Conservation (phyloP, 768 basidiomycete species). For the Amylocystis lapponica region DNA sequence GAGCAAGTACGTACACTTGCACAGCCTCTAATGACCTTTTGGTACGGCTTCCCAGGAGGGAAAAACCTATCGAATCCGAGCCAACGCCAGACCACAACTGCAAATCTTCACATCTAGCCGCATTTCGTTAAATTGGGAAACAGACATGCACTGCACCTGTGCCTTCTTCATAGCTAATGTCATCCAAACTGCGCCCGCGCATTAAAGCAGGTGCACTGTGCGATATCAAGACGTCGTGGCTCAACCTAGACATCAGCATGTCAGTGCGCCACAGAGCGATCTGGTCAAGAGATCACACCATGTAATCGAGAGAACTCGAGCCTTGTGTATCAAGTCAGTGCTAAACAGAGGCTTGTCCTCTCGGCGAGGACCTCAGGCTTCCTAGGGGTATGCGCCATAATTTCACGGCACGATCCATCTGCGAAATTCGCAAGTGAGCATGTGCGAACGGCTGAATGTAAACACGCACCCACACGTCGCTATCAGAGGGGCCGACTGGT, state of each 20-base stretch:
- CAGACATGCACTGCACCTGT: slow-evolving; percentile 6
- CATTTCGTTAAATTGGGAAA: slow-evolving; percentile 2
- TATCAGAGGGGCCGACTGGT: slow-evolving; percentile 54
- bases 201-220: slow-evolving; percentile 24
- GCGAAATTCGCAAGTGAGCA: slow-evolving; percentile 3
- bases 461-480: slow-evolving; percentile 71
- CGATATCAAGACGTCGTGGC: slow-evolving; percentile 36
- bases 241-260: slow-evolving; percentile 40
- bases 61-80: slow-evolving; percentile 61
- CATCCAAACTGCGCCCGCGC: slow-evolving; percentile 11
- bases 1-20: slow-evolving; percentile 43
- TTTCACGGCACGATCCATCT: slow-evolving; percentile 73
- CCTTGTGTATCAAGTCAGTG: slow-evolving; percentile 58
- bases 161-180: slow-evolving; percentile 20
- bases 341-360: slow-evolving; percentile 79
- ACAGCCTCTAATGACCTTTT: slow-evolving; percentile 46
- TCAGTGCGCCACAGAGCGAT: background rate
- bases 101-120: slow-evolving; percentile 16
- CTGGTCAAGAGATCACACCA: slow-evolving; percentile 39
- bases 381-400: slow-evolving; percentile 59
- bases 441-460: background rate
- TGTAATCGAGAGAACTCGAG: slow-evolving; percentile 54
- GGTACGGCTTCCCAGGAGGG: slow-evolving; percentile 34
- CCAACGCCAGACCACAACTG: slow-evolving; percentile 66
- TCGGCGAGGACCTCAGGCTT: slow-evolving; percentile 37